Evolutionary conservation across 208 protist genomes (phyloP).

Genomic region (Trypanosoma cruzi): DNA sequence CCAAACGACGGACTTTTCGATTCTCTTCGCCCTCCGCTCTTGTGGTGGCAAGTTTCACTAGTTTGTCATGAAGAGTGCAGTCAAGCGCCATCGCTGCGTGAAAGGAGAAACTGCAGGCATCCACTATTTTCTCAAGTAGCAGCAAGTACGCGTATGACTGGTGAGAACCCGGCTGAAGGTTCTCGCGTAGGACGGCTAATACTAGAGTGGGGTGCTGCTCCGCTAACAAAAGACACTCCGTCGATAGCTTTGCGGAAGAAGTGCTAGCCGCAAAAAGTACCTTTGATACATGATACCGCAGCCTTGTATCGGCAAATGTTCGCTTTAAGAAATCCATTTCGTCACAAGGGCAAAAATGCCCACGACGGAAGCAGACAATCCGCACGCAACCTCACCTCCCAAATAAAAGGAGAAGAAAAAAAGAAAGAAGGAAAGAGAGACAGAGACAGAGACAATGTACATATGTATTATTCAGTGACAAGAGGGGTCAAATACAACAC

Average conservation of each 20-base stretch:
- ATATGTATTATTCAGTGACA: too few relatives aligned
- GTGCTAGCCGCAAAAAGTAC: slow-evolving; percentile 27
- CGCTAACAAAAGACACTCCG: slow-evolving; percentile 53
- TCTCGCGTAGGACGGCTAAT: slow-evolving; percentile 41
- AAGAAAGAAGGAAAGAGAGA: neutral
- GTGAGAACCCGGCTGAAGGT: slow-evolving; percentile 36
- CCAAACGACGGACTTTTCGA: slow-evolving; percentile 58
- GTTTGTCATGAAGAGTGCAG: slow-evolving; percentile 51
- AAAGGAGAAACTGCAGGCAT: slow-evolving; percentile 72
- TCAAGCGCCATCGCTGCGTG: slow-evolving; percentile 69
- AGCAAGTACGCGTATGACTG: slow-evolving; percentile 48
- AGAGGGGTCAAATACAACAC: neutral
- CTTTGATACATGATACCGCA: slow-evolving; percentile 47
- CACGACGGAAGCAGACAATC: neutral
- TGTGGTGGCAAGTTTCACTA: slow-evolving; percentile 55
- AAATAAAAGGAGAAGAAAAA: slow-evolving; percentile 3
- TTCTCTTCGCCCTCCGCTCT: slow-evolving; percentile 55
- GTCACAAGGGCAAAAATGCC: neutral
- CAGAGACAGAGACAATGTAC: neutral
- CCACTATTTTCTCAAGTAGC: slow-evolving; percentile 80
- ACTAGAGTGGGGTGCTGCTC: slow-evolving; percentile 62
- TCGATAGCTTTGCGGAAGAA: slow-evolving; percentile 8
- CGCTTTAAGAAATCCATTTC: slow-evolving; percentile 68
- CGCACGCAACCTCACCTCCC: slow-evolving; percentile 1
- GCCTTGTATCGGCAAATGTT: slow-evolving; percentile 49